Conservation (phyloP, 179 eudicot genomes). For the Beta corolliflora region DNA sequence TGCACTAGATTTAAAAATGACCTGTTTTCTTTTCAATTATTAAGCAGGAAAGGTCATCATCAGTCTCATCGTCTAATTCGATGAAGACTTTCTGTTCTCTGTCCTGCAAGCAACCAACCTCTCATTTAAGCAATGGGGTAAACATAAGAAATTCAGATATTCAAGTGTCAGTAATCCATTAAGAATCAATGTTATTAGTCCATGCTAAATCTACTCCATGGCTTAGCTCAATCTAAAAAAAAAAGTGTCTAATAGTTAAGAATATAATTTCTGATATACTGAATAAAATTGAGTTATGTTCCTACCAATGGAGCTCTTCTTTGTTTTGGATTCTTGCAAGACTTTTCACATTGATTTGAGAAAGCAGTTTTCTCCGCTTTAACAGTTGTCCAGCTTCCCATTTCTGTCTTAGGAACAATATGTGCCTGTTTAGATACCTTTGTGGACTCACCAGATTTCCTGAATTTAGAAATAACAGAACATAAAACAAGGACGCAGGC, state of each 20-base stretch:
- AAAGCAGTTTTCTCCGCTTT: slow-evolving; percentile 46
- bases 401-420: slow-evolving; percentile 50
- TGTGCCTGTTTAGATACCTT: slow-evolving; percentile 35
- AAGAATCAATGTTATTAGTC: neutral
- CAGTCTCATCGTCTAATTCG: slow-evolving; percentile 75
- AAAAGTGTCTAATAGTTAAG: neutral
- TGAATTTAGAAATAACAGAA: slow-evolving; percentile 27
- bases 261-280: neutral
- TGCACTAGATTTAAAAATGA: slow-evolving; percentile 11
- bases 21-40: slow-evolving; percentile 58
- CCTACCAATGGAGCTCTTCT: slow-evolving; percentile 39
- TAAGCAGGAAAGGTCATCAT: slow-evolving; percentile 68
- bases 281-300: slow-evolving; percentile 29
- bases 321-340: slow-evolving; percentile 40
- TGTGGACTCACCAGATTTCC: slow-evolving; percentile 38
- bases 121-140: slow-evolving; percentile 21
- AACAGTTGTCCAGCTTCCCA: slow-evolving; percentile 79
- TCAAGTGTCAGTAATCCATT: slow-evolving; percentile 9
- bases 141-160: neutral
- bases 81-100: slow-evolving; percentile 42
- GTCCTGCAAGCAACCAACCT: slow-evolving; percentile 41
- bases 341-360: slow-evolving; percentile 26
- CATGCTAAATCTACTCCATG: neutral
- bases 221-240: neutral
- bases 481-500: neutral